Conservation (phyloP, 768 basidiomycete genomes). For the Phylloporus rhodoxanthus region DNA sequence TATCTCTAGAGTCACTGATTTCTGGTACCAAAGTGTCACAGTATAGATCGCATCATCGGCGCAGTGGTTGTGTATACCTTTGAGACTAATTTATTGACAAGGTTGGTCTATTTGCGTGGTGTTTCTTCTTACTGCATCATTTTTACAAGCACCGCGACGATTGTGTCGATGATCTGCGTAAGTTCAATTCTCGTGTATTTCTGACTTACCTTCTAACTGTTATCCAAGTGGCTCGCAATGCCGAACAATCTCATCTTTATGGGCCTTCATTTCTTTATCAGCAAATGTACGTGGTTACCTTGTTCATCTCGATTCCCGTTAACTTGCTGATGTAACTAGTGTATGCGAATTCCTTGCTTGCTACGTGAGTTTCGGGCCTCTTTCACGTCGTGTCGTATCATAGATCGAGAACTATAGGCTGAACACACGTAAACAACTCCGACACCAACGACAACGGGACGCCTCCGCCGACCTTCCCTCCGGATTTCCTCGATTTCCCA, state of each 20-base stretch:
- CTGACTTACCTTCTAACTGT: background rate
- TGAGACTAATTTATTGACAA: slow-evolving; percentile 48
- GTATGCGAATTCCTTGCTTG: slow-evolving; percentile 48
- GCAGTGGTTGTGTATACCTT: slow-evolving; percentile 46
- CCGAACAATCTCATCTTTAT: slow-evolving; percentile 45
- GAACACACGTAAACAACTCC: slow-evolving; percentile 34
- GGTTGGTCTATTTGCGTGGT: slow-evolving; percentile 22
- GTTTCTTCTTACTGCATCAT: background rate
- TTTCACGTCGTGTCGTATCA: background rate
- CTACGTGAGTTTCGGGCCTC: slow-evolving; percentile 27
- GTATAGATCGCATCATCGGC: slow-evolving; percentile 45
- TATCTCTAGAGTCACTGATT: background rate
- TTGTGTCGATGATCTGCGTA: slow-evolving; percentile 40
- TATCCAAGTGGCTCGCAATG: slow-evolving; percentile 40
- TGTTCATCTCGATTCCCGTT: background rate
- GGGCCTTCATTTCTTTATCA: slow-evolving; percentile 49
- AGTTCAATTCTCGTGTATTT: slow-evolving; percentile 7
- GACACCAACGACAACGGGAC: slow-evolving; percentile 25
- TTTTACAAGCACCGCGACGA: slow-evolving; percentile 34
- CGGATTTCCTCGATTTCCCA: slow-evolving; percentile 22
- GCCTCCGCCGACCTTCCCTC: slow-evolving; percentile 27
- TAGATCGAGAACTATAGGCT: slow-evolving; percentile 20
- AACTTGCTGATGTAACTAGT: slow-evolving; percentile 26
- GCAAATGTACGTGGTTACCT: slow-evolving; percentile 36
- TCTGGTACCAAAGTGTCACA: slow-evolving; percentile 9